Conservation (phyloP, 805 yeast genomes). For the Geotrichum ghanense region DNA sequence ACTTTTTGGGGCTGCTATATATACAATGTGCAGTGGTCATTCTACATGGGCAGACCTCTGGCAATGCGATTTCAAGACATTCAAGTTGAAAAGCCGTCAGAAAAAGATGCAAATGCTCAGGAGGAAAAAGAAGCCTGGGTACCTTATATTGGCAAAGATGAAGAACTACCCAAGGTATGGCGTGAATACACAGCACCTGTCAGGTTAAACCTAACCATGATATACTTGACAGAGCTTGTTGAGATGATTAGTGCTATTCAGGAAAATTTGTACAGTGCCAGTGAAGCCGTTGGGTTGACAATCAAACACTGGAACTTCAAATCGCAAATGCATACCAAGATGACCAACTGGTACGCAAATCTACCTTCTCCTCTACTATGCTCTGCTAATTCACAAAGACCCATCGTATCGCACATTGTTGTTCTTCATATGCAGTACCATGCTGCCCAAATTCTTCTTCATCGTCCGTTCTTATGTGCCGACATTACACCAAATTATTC, state of each 20-base stretch:
- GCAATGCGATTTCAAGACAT: conserved; percentile 11
- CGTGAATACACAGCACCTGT: conserved; percentile 5
- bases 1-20: conserved; percentile 16
- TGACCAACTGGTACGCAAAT: conserved; percentile 8
- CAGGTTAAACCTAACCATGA: conserved; percentile 12
- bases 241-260: conserved; percentile 11
- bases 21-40: conserved; percentile 14
- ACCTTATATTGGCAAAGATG: conserved; percentile 7
- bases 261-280: conserved; percentile 8
- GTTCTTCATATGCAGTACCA: conserved; percentile 10
- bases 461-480: conserved; percentile 8
- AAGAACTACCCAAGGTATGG: background rate
- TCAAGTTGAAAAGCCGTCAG: conserved; percentile 7
- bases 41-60: conserved; percentile 13
- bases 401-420: conserved; percentile 9
- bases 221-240: conserved; percentile 10
- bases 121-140: conserved; percentile 12
- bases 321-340: conserved; percentile 6
- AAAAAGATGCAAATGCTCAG: conserved; percentile 2
- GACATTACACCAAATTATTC: conserved; percentile 4
- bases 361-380: conserved; percentile 7
- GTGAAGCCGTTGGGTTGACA: conserved; percentile 3
- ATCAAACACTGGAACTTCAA: conserved; percentile 2
- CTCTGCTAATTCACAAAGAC: conserved; percentile 1
- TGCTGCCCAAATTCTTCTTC: conserved; percentile 12